Evolutionary conservation across 768 basidiomycete species (phyloP).

Genomic region (Crepidotus variabilis): DNA sequence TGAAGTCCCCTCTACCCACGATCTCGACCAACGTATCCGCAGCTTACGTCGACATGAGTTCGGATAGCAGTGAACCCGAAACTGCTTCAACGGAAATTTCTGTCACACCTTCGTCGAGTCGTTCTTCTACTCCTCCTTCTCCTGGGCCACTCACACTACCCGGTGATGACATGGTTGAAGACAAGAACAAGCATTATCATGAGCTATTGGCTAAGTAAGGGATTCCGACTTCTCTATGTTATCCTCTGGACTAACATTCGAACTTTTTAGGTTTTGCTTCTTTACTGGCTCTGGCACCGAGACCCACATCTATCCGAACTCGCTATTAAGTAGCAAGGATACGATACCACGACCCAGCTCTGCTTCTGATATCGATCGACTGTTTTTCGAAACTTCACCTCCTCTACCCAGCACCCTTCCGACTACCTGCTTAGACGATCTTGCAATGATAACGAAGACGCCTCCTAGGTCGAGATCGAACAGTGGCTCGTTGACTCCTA

Average conservation of each 20-base stretch:
- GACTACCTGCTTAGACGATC: conserved; percentile 20
- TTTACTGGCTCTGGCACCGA: conserved; percentile 56
- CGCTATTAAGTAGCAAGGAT: conserved; percentile 12
- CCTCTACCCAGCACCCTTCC: conserved; percentile 24
- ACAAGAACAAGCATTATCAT: conserved; percentile 34
- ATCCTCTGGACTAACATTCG: background rate
- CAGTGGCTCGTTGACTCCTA: conserved; percentile 22
- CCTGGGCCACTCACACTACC: conserved; percentile 14
- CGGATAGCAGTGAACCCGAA: conserved; percentile 31
- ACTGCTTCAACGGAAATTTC: conserved; percentile 39
- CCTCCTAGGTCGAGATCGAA: conserved; percentile 1
- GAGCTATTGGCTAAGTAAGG: conserved; percentile 65
- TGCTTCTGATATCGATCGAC: conserved; percentile 52
- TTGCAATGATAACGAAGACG: conserved; percentile 9
- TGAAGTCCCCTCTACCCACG: background rate
- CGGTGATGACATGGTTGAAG: conserved; percentile 20
- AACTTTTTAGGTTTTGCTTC: conserved; percentile 65
- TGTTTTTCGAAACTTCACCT: conserved; percentile 33
- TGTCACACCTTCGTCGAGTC: conserved; percentile 36
- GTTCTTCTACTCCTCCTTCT: conserved; percentile 37
- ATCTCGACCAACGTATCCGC: too few relatives aligned
- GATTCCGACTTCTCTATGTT: background rate
- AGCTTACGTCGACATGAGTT: conserved; percentile 9
- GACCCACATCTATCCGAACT: conserved; percentile 3
- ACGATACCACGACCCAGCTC: conserved; percentile 33